Evolutionary conservation across 495 filamentous ascomycete species (phyloP), one percentile per base, ranked within the genome.

Genomic region (Aspergillus leporis): DNA sequence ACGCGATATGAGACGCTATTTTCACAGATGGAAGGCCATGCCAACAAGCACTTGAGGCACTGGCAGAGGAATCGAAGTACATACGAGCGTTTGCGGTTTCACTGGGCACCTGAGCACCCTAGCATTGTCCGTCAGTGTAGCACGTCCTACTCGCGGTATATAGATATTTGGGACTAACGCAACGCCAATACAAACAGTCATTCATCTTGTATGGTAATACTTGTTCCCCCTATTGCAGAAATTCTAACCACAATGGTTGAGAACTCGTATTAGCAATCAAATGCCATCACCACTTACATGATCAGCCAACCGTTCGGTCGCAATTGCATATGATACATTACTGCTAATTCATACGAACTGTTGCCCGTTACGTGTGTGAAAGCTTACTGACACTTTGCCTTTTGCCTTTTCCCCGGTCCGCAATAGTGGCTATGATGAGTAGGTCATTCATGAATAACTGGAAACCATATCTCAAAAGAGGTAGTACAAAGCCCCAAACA

Each of bases 111-210:
- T 23, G 54, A 45, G n/a, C 30, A 56, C 36, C 18, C 3, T 13
- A 7, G 5, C 1, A 40, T 56, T 18, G 55, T 50, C 34, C 50
- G 55, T n/a, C 8, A 28, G 3, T 23, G 55, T 38, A 40, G 55
- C 19, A 5, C 19, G 18, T 38, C 25, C 22, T 28, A n/a, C n/a
- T 54, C 21, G 51, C 19, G 51, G 34, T 43, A 41, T 18, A 5
- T 0, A 28, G 51, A 22, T n/a, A 12, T 16, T 25, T 53, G 43
- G 43, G 19, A 47, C 25, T 22, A 47, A 12, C 19, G 7, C 19
- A 23, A 23, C 3, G 23, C 10, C 13, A 23, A 47, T 5, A 9
- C 16, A 45, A n/a, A n/a, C 41, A 45, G 2, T 5, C 2, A 3
- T 14, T 14, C 34, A 36, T 36, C 10, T 36, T 36, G 34, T 3